A percentile compares a stretch with the other conserved stretches of the same genome.
Conservation (phyloP, 2,329 filamentous ascomycete species). For the Fusarium coffeatum region DNA sequence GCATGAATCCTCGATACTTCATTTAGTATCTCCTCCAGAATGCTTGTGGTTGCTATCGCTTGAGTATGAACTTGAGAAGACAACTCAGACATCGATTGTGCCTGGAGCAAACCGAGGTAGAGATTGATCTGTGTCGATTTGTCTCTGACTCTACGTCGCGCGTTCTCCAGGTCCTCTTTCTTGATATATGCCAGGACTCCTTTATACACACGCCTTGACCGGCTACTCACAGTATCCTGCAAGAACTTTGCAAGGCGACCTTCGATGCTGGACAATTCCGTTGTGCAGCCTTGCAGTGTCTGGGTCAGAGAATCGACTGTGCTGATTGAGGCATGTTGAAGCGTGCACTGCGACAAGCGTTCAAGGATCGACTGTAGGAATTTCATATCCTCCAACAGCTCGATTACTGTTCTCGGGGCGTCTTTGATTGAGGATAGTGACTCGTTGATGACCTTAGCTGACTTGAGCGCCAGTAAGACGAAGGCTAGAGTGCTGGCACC, state of each 20-base stretch:
- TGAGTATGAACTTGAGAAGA: not conserved
- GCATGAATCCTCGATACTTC: not conserved
- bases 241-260: not conserved
- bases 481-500: constrained; percentile 26
- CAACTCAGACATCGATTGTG: not conserved
- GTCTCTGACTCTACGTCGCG: not conserved
- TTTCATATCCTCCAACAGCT: not conserved
- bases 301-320: not conserved
- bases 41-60: not conserved
- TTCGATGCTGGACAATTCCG: not conserved
- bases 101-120: not conserved
- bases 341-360: not conserved
- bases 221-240: not conserved
- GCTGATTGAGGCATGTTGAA: not conserved
- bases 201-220: not conserved
- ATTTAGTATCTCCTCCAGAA: not conserved
- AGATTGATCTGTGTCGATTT: not conserved
- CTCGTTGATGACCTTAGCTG: constrained; percentile 17
- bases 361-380: not conserved
- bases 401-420: not conserved
- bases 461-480: constrained; percentile 17
- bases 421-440: constrained; percentile 15
- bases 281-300: not conserved
- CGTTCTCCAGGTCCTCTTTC: not conserved
- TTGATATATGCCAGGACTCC: not conserved